Conservation (phyloP, 2,329 filamentous ascomycete genomes). For the Aspergillus sp. region DNA sequence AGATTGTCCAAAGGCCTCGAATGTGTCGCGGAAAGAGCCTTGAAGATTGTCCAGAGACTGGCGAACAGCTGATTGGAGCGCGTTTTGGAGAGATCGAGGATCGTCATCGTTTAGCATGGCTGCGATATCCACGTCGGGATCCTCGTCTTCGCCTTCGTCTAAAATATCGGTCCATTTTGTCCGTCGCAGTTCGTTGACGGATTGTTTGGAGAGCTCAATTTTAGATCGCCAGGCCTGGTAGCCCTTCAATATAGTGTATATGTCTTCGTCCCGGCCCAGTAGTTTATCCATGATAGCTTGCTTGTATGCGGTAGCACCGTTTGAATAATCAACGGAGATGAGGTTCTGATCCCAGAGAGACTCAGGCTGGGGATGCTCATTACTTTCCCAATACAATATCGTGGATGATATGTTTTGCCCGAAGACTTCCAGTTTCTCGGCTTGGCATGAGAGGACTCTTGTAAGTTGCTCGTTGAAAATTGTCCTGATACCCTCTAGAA, state of each 20-base stretch:
- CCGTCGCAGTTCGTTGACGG: conserved; percentile 28
- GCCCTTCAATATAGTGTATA: conserved; percentile 53
- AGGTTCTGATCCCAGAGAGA: conserved; percentile 61
- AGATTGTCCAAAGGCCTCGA: conserved; percentile 40
- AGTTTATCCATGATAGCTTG: conserved; percentile 59
- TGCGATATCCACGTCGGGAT: conserved; percentile 26
- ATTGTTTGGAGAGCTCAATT: conserved; percentile 45
- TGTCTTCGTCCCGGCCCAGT: conserved; percentile 62
- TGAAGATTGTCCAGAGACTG: conserved; percentile 51
- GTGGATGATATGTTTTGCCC: conserved; percentile 56
- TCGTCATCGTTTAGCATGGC: conserved; percentile 62
- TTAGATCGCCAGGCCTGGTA: conserved; percentile 68
- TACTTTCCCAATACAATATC: conserved; percentile 53
- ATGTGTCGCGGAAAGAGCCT: conserved; percentile 33
- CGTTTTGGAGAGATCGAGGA: conserved; percentile 53
- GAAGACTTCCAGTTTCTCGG: conserved; percentile 56
- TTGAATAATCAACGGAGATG: conserved; percentile 56
- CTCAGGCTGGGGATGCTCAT: conserved; percentile 42
- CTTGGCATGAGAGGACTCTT: conserved; percentile 54
- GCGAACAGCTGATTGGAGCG: conserved; percentile 49
- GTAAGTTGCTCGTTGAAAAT: conserved; percentile 62
- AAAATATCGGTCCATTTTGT: conserved; percentile 31
- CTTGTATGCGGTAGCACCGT: conserved; percentile 61
- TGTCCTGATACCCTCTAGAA: conserved; percentile 60
- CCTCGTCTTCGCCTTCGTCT: conserved; percentile 34